Percentiles rank a stretch among this genome's conserved stretches.
phyloP scores from a whole-genome alignment of 2,329 filamentous ascomycete genomes.

The Dactylella cylindrospora region DNA sequence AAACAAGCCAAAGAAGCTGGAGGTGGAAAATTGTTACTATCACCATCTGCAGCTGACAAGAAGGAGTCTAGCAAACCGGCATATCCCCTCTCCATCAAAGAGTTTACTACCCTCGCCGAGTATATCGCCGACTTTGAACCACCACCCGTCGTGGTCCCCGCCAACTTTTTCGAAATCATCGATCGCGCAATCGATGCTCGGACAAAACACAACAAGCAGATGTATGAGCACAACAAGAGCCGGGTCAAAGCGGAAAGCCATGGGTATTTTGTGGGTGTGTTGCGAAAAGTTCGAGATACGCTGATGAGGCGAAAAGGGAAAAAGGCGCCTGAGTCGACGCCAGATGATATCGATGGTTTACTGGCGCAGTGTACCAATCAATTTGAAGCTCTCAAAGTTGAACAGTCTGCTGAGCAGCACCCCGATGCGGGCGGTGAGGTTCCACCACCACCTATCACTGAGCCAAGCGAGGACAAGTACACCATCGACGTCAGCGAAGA shows the following conservation, averaged over 20 bases:
- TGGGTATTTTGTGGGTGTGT: neutral
- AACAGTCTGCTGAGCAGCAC: neutral
- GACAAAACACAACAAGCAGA: neutral
- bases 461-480: neutral
- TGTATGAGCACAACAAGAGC: neutral
- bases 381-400: slow-evolving; percentile 3
- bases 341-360: neutral
- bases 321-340: no score
- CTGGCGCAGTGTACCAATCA: neutral
- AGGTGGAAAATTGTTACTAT: no score
- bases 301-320: slow-evolving; percentile 2
- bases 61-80: no score
- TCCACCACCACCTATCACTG: neutral
- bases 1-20: no score
- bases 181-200: neutral
- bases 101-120: no score
- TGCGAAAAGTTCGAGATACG: neutral
- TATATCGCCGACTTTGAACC: no score
- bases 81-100: no score
- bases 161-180: neutral
- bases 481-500: neutral
- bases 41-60: no score
- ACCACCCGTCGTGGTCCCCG: no score
- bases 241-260: neutral
- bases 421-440: neutral